Evolutionary conservation across 495 filamentous ascomycete species (phyloP).

Genomic region (Penicillium cosmopolitanum): DNA sequence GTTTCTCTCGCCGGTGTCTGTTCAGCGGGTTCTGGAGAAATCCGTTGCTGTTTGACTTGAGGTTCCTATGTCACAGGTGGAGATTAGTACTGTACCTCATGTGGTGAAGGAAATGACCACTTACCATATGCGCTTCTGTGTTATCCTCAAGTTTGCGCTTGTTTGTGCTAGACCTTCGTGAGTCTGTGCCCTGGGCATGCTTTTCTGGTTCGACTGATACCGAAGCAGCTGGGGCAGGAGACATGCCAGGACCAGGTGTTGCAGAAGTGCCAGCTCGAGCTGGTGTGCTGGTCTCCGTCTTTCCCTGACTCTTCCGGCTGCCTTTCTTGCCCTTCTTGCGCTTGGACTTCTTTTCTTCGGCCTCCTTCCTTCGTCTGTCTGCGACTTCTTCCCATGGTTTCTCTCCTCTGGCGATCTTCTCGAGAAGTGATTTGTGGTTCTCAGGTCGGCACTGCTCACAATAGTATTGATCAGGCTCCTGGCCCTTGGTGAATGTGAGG

Average conservation of each 20-base stretch:
- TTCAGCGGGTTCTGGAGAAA: slow-evolving; percentile 25
- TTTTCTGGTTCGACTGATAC: slow-evolving; percentile 39
- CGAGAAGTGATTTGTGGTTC: slow-evolving; percentile 74
- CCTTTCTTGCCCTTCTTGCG: slow-evolving; percentile 54
- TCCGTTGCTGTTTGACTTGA: slow-evolving; percentile 45
- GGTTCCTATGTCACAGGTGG: slow-evolving; percentile 34
- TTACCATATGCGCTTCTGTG: slow-evolving; percentile 40
- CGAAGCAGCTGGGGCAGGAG: slow-evolving; percentile 25
- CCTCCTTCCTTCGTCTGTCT: slow-evolving; percentile 54
- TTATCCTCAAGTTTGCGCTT: slow-evolving; percentile 52
- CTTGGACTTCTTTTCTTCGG: slow-evolving; percentile 53
- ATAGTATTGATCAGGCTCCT: slow-evolving; percentile 78
- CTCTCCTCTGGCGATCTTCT: slow-evolving; percentile 74
- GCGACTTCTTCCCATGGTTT: slow-evolving; percentile 79
- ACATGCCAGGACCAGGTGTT: slow-evolving; percentile 32
- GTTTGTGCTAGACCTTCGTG: slow-evolving; percentile 38
- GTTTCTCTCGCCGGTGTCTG: slow-evolving; percentile 22
- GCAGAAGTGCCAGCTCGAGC: slow-evolving; percentile 34
- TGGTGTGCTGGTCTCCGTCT: slow-evolving; percentile 40
- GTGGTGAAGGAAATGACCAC: slow-evolving; percentile 5
- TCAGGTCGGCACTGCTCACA: slow-evolving; percentile 89
- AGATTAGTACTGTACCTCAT: slow-evolving; percentile 12
- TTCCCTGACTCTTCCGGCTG: slow-evolving; percentile 43
- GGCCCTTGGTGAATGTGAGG: slow-evolving; percentile 72
- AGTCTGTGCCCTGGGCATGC: slow-evolving; percentile 32